Base-by-base conservation (phyloP, 2,329 filamentous ascomycete species). In the Juglanconis oblonga region DNA sequence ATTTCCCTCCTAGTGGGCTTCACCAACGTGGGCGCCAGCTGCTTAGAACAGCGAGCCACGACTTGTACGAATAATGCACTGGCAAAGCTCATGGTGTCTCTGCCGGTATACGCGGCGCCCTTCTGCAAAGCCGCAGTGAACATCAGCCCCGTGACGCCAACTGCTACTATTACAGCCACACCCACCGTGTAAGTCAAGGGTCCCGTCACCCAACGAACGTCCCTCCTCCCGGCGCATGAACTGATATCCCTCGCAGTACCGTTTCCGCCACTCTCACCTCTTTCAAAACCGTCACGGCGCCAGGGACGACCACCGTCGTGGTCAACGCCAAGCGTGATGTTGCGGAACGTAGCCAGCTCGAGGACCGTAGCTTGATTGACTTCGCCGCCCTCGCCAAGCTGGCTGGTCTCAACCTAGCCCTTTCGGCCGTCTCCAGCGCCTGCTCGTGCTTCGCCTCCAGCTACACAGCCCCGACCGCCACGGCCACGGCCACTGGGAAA, bases 121-220 rank as follows among this genome's bases (percentile, higher is more conserved):
- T 59, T 55, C n/a, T 62, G 59, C 45, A 38, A 50, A 9, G 24
- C 51, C 9, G 55, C 56, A 14, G 55, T 61, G 1, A 57, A 48
- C 4, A n/a, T 57, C 3, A 10, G 49, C 10, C 54, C 54, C 7
- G 42, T 40, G 29, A 58, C 52, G 9, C 47, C 56, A 2, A 40
- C 40, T 8, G 52, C 45, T 5, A 58, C 55, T 17, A 4, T 58
- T 8, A 58, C 55, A 8, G 52, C 54, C n/a, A 48, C 45, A 1
- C 56, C 51, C 13, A 58, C 55, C 2, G 51, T 52, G 55, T 52
- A 52, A 32, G 56, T 52, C n/a, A 8, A 11, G 7, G n/a, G 6
- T 9, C n/a, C 17, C 40, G 10, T 7, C 10, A 44, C 5, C 40
- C 40, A n/a, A 11, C 11, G 10, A n/a, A 5, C 32, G 5, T 6